A percentile compares a stretch with the other conserved stretches of the same genome.
These are phyloP conservation scores for Cornus controversa DNA, from an alignment of 148 eudicot species.

Conservation along the genomic window DNA sequence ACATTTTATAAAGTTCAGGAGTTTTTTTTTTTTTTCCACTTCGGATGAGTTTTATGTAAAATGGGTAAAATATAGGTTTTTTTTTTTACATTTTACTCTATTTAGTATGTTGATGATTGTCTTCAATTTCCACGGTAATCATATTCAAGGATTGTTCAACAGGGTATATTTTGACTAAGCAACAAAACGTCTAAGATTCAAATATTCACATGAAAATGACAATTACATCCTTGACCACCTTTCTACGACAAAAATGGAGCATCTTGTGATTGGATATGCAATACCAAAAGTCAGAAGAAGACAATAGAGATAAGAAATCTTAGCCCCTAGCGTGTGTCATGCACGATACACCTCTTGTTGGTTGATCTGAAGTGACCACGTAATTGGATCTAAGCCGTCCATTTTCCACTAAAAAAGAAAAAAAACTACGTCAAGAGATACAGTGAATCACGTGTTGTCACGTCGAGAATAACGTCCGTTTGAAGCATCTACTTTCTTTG, in stretches of 20 bases:
- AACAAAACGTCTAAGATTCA: neutral
- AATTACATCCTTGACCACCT: neutral
- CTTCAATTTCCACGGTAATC: neutral
- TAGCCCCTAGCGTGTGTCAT: no score
- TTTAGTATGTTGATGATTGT: neutral
- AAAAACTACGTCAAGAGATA: neutral
- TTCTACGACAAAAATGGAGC: neutral
- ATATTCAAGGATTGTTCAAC: neutral
- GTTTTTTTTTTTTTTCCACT: no score
- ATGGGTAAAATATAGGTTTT: no score
- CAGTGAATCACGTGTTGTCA: neutral
- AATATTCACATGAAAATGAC: neutral
- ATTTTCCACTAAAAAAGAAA: neutral
- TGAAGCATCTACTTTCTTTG: slow-evolving; percentile 1
- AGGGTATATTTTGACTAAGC: neutral
- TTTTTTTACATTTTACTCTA: no score
- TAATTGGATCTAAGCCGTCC: neutral
- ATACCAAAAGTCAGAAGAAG: slow-evolving; percentile 1
- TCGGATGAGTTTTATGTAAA: no score
- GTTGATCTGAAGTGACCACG: slow-evolving; percentile 10
- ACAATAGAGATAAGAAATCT: slow-evolving; percentile 4
- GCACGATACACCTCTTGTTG: neutral
- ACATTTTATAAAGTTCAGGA: no score
- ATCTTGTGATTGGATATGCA: neutral
- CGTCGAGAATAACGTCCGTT: slow-evolving; percentile 6